Conservation (phyloP, 2,329 filamentous ascomycete species). For the Hymenoscyphus salicellus region DNA sequence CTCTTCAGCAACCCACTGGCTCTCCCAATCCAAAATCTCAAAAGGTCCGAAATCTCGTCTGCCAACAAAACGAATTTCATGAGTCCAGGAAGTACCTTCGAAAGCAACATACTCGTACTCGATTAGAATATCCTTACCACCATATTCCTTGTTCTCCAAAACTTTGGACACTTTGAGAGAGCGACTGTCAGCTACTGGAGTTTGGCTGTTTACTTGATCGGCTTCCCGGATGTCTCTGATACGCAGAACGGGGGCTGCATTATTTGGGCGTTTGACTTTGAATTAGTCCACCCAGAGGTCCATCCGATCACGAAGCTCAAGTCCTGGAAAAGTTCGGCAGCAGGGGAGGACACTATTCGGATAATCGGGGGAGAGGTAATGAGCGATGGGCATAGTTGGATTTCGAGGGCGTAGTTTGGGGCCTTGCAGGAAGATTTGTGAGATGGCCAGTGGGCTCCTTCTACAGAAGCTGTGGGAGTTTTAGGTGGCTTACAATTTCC, state of each 20-base stretch:
- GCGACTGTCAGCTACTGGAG: too few species aligned
- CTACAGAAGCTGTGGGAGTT: too few species aligned
- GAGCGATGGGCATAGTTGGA: conserved; percentile 13
- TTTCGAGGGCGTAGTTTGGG: conserved; percentile 14
- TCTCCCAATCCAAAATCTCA: conserved; percentile 30
- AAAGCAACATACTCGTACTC: conserved; percentile 1
- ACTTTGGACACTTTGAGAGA: too few species aligned
- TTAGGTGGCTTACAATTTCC: too few species aligned
- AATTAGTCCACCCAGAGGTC: neutral
- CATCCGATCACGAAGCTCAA: conserved; percentile 16
- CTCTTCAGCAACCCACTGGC: conserved; percentile 36
- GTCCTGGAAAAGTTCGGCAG: conserved; percentile 10
- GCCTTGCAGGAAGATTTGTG: conserved; percentile 9
- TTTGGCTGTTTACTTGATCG: too few species aligned
- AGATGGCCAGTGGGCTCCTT: neutral
- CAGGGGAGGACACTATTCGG: conserved; percentile 18
- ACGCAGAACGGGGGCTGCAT: neutral
- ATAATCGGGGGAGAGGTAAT: conserved; percentile 15
- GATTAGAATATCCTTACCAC: neutral
- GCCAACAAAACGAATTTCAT: conserved; percentile 9
- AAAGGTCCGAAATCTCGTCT: conserved; percentile 18
- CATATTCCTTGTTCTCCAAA: too few species aligned
- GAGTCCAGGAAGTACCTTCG: neutral
- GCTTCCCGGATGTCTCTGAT: too few species aligned
- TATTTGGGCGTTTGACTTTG: neutral